Conservation (phyloP, 2,329 filamentous ascomycete species). For the Akanthomyces uredinophilus region DNA sequence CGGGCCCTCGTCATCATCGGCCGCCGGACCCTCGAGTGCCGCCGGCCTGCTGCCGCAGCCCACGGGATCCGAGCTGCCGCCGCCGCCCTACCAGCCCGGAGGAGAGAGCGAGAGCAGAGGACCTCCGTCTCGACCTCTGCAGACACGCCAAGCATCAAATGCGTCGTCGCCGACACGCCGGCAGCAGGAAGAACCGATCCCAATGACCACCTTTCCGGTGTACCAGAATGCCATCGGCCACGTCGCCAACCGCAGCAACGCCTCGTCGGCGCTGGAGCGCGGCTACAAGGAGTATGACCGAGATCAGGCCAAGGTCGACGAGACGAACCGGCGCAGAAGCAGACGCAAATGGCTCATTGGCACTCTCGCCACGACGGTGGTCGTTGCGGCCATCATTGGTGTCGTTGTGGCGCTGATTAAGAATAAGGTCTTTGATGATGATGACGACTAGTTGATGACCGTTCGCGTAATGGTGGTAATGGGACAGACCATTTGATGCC, state of each 20-base stretch:
- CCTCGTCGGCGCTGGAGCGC: background rate
- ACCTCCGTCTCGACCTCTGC: background rate
- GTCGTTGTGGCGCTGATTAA: background rate
- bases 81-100: slow-evolving; percentile 2
- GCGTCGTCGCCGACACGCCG: background rate
- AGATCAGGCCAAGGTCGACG: background rate
- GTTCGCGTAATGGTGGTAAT: background rate
- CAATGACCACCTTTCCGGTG: slow-evolving; percentile 9
- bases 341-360: slow-evolving; percentile 5
- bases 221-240: slow-evolving; percentile 1
- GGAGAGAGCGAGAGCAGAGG: background rate
- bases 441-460: background rate
- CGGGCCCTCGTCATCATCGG: background rate
- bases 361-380: background rate
- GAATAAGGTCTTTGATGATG: background rate
- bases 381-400: background rate
- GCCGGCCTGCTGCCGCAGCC: background rate
- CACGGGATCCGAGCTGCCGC: background rate
- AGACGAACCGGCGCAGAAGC: background rate
- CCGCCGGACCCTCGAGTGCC: background rate
- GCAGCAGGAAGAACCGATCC: background rate
- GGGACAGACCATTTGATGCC: no score
- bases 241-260: slow-evolving; percentile 3
- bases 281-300: slow-evolving; percentile 6
- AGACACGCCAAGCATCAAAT: background rate